Evolutionary conservation across 306 rosid genomes (phyloP), one percentile per base, ranked within the genome.

Genomic region (Prunus salicina): DNA sequence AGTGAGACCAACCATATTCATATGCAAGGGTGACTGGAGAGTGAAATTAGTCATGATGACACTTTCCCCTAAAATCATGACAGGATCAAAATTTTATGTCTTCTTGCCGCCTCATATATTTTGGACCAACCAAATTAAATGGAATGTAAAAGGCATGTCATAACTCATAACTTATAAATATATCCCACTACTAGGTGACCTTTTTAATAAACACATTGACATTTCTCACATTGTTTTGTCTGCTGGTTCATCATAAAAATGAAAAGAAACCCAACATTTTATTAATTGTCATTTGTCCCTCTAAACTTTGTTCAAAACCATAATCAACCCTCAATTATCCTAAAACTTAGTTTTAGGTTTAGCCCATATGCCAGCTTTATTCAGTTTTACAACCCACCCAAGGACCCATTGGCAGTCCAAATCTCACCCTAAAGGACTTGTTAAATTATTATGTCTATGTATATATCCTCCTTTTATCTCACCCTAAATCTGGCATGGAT

Each of bases 351-450:
- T 0, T 38, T 38, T 38, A 38, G 43, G 7, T 38, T 38, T 38
- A 38, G 43, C 43, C 43, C 43, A 38, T 38, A 38, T 38, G 43
- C 43, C 43, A 38, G 9, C 9, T 38, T 38, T 38, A 38, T 38
- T 38, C 43, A 6, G 43, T 38, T 38, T 7, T 38, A 38, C 43
- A 11, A 25, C 38, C 66, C 66, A 69, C 66, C 28, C 13, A 50
- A 69, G 85, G 50, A 50, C 68, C 52, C 64, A 73, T 61, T 34
- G 64, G 56, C 46, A 53, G 68, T 78, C 79, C 24, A 68, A 5
- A 50, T 25, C 50, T 67, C 61, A 61, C 57, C 28, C 51, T 49
- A 38, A 66, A 75, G 47, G 81, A 24, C 45, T 67, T 28, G 64
- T 61, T 69, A 76, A 80, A 67, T 68, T 64, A 75, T 74, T 18